phyloP scores from a whole-genome alignment of 2,329 filamentous ascomycete genomes.

The Arthroderma sp. region DNA sequence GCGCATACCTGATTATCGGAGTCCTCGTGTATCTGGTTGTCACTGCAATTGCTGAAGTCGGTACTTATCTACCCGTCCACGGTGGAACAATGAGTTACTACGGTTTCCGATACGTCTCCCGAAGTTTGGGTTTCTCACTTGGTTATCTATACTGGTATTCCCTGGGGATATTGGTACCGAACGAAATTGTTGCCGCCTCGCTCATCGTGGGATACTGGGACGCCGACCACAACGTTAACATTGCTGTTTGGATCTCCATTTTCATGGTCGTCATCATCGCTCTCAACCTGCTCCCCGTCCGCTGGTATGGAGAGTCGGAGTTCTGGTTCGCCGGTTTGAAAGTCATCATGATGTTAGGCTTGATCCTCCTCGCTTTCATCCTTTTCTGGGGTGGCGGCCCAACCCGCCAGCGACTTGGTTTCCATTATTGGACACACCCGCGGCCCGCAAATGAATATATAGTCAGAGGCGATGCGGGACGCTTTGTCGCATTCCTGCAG shows the following conservation, averaged over 20 bases:
- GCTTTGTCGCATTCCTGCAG: constrained; percentile 42
- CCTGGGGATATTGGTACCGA: constrained; percentile 37
- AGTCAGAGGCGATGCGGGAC: constrained; percentile 35
- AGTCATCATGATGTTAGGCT: constrained; percentile 40
- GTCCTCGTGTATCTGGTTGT: constrained; percentile 38
- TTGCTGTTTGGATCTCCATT: constrained; percentile 43
- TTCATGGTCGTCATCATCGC: constrained; percentile 47
- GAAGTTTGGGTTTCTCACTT: constrained; percentile 33
- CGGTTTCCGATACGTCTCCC: constrained; percentile 33
- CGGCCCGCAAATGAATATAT: constrained; percentile 40
- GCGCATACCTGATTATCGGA: constrained; percentile 42
- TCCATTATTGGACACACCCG: constrained; percentile 41
- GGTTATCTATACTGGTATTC: constrained; percentile 40
- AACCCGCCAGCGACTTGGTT: constrained; percentile 39
- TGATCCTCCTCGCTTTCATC: constrained; percentile 43
- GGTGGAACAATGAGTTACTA: constrained; percentile 36
- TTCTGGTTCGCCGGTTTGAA: constrained; percentile 44
- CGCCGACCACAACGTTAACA: constrained; percentile 30
- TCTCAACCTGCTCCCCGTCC: constrained; percentile 39
- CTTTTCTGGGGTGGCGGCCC: constrained; percentile 48
- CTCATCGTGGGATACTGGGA: constrained; percentile 55
- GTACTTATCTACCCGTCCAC: constrained; percentile 34
- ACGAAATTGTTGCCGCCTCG: constrained; percentile 54
- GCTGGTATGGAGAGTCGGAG: constrained; percentile 43
- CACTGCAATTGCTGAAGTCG: constrained; percentile 34